These are phyloP conservation scores for Parathielavia appendiculata DNA, from an alignment of 495 filamentous ascomycete genomes.

Conservation along the genomic window DNA sequence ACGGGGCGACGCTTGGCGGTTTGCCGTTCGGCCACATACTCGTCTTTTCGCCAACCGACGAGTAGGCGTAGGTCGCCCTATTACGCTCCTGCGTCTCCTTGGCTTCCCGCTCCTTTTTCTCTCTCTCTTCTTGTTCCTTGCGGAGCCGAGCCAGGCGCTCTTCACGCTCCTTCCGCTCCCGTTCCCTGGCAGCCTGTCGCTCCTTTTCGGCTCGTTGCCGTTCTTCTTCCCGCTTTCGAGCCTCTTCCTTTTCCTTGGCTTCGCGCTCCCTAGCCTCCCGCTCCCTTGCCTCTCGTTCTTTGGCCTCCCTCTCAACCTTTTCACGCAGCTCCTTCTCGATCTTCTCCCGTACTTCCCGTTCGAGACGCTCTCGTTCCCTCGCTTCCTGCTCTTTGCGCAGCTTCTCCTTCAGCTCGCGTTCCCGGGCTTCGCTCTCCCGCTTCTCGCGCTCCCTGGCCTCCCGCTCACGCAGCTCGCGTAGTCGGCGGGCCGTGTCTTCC, in stretches of 20 bases:
- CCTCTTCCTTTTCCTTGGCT: constrained; percentile 30
- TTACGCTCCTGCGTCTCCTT: constrained; percentile 35
- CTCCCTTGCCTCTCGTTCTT: constrained; percentile 44
- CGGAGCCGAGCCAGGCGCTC: constrained; percentile 24
- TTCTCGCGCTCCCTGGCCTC: constrained; percentile 54
- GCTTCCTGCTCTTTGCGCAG: constrained; percentile 36
- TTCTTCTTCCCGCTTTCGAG: constrained; percentile 25
- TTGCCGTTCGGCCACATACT: constrained; percentile 53
- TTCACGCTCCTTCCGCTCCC: constrained; percentile 39
- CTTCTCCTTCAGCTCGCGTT: constrained; percentile 36
- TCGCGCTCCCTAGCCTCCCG: constrained; percentile 34
- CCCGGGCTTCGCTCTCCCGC: constrained; percentile 48
- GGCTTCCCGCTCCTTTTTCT: constrained; percentile 33
- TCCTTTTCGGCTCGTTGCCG: constrained; percentile 9
- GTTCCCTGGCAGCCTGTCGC: constrained; percentile 15
- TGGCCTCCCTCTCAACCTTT: constrained; percentile 27
- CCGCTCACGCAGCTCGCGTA: constrained; percentile 54
- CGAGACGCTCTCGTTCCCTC: constrained; percentile 41
- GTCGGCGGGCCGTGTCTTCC: constrained; percentile 47
- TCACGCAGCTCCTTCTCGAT: constrained; percentile 34
- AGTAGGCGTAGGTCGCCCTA: constrained; percentile 47
- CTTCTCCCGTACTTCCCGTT: constrained; percentile 45
- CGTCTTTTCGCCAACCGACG: constrained; percentile 51
- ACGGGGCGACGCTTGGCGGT: constrained; percentile 32
- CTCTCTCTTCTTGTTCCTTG: constrained; percentile 21